phyloP scores from a whole-genome alignment of 1,284 basidiomycete genomes.

The Cryptococcus sp. region DNA sequence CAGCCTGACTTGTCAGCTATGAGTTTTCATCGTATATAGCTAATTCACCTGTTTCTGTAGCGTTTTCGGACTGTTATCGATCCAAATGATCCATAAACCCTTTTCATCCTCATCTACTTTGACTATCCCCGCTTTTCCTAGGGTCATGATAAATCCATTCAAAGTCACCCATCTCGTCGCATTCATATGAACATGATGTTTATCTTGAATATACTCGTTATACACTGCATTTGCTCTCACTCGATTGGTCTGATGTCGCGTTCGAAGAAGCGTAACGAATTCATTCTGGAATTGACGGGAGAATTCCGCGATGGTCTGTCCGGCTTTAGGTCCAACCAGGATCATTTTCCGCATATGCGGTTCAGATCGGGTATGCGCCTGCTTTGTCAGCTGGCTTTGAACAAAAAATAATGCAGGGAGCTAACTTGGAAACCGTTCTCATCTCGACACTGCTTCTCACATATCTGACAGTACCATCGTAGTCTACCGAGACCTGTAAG shows the following conservation, averaged over 20 bases:
- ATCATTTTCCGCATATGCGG: slow-evolving; percentile 91
- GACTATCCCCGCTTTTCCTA: slow-evolving; percentile 81
- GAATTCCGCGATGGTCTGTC: slow-evolving; percentile 84
- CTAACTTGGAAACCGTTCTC: slow-evolving; percentile 88
- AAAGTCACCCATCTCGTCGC: slow-evolving; percentile 95
- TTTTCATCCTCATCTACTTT: slow-evolving; percentile 97
- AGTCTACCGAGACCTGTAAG: slow-evolving; percentile 70
- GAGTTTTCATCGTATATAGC: too few relatives aligned
- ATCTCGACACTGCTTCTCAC: slow-evolving; percentile 91
- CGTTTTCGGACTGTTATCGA: slow-evolving; percentile 91
- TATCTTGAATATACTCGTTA: slow-evolving; percentile 96
- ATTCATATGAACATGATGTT: slow-evolving; percentile 96
- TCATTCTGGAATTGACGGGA: slow-evolving; percentile 85
- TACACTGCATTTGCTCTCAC: slow-evolving; percentile 93
- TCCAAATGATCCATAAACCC: slow-evolving; percentile 95
- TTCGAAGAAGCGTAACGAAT: slow-evolving; percentile 72
- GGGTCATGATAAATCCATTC: slow-evolving; percentile 86
- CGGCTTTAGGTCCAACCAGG: slow-evolving; percentile 86
- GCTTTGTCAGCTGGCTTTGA: neutral
- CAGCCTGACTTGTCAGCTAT: slow-evolving; percentile 56
- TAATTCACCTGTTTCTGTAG: slow-evolving; percentile 84
- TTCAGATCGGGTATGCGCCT: slow-evolving; percentile 39
- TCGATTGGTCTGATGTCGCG: slow-evolving; percentile 85
- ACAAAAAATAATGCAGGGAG: neutral
- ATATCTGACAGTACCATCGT: slow-evolving; percentile 94